Evolutionary conservation across 768 basidiomycete genomes (phyloP).

Genomic region (Pholiota molesta): DNA sequence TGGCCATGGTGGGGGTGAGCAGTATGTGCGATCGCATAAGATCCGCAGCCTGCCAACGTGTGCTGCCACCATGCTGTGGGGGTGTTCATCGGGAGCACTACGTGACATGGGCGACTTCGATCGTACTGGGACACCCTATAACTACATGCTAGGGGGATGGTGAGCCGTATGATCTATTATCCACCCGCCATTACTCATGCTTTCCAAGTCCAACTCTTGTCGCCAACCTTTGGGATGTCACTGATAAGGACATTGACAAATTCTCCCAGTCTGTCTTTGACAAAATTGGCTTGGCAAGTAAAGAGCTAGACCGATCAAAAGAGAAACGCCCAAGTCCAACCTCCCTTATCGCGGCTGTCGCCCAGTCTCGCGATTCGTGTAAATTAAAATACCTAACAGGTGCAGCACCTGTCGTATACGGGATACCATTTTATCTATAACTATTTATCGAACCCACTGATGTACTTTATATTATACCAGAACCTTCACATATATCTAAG

Average conservation of each 20-base stretch:
- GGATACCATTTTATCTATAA: slow-evolving; percentile 86
- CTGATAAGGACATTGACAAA: slow-evolving; percentile 95
- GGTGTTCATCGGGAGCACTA: slow-evolving; percentile 91
- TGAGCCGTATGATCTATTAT: slow-evolving; percentile 43
- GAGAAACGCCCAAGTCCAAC: slow-evolving; percentile 15
- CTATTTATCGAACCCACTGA: slow-evolving; percentile 10
- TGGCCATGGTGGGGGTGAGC: slow-evolving; percentile 95
- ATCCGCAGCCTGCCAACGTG: slow-evolving; percentile 83
- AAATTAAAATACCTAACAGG: slow-evolving; percentile 94
- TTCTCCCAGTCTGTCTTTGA: slow-evolving; percentile 85
- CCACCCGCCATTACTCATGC: slow-evolving; percentile 1
- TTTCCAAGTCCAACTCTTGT: slow-evolving; percentile 79
- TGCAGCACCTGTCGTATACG: slow-evolving; percentile 93
- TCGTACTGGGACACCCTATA: slow-evolving; percentile 86
- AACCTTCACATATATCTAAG: background rate
- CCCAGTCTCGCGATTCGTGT: slow-evolving; percentile 76
- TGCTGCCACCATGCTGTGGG: slow-evolving; percentile 97
- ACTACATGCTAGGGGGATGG: slow-evolving; percentile 98
- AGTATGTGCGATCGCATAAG: slow-evolving; percentile 88
- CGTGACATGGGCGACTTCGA: slow-evolving; percentile 95
- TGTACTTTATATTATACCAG: background rate
- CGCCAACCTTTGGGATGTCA: slow-evolving; percentile 98
- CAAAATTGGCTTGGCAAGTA: slow-evolving; percentile 55
- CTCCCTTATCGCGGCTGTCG: slow-evolving; percentile 73
- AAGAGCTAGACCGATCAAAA: slow-evolving; percentile 26